Conservation (phyloP, 441 rosid genomes). For the Erodium trifolium region DNA sequence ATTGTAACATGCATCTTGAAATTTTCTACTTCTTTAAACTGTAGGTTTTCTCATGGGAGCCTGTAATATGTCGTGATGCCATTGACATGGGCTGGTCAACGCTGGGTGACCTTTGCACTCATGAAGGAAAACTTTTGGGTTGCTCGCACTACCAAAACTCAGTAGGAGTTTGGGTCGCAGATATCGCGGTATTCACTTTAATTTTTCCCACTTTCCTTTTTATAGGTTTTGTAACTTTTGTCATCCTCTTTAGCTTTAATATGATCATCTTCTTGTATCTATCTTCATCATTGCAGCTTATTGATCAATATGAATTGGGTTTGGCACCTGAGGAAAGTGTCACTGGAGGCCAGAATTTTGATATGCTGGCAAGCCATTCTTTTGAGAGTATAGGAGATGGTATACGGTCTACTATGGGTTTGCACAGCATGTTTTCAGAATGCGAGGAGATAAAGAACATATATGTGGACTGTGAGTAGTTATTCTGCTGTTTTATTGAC, state of each 20-base stretch:
- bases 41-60: constrained; percentile 99
- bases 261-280: not conserved
- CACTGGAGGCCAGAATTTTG: constrained; percentile 32
- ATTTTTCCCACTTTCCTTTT: not conserved
- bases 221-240: not conserved
- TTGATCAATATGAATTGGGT: constrained; percentile 60
- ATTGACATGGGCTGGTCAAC: constrained; percentile 87
- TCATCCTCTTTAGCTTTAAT: not conserved
- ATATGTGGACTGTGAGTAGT: constrained; percentile 81
- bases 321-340: constrained; percentile 34
- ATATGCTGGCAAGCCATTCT: constrained; percentile 31
- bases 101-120: constrained; percentile 80
- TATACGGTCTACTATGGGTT: constrained; percentile 29
- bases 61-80: constrained; percentile 69
- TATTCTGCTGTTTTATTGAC: constrained; percentile 9
- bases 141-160: constrained; percentile 70
- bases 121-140: constrained; percentile 73
- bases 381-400: constrained; percentile 35
- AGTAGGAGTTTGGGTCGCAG: constrained; percentile 83
- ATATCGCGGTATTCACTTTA: constrained; percentile 45
- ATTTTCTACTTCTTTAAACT: constrained; percentile 16
- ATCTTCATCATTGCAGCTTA: constrained; percentile 33
- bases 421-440: constrained; percentile 49
- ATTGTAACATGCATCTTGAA: constrained; percentile 5
- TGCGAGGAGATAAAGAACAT: constrained; percentile 87